Base-by-base conservation (phyloP, 257 asterid species). In the Lycium ferocissimum region DNA sequence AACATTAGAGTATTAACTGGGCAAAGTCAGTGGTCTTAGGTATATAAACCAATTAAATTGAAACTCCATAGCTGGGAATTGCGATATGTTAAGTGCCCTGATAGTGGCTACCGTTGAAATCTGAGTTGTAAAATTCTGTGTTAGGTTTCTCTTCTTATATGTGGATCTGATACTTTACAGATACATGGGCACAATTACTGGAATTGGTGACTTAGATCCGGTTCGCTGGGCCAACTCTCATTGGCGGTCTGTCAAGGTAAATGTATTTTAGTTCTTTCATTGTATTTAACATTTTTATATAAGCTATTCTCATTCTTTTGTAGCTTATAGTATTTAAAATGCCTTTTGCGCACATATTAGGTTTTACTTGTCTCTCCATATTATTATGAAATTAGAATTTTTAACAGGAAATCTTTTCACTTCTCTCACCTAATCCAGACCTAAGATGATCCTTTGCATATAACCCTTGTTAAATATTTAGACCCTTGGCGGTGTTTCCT, bases 181-280 rank as follows among this genome's bases (percentile, higher is more conserved):
- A 87, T 96, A 96, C 87, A 96, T 96, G 99, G 99, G 99, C 38
- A 96, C 99, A 13, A 93, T 96, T 81, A 96, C 99, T 84, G 99
- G 98, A 59, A 93, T 96, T 79, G 95, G 98, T 57, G 99, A 94
- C 92, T 89, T 93, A 82, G 99, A 96, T 87, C 87, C 95, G 49
- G 97, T 92, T 85, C 98, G 99, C 84, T 96, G 99, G 99, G 89
- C 95, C 37, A 96, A 96, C 85, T 96, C 99, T 82, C 98, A 96
- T 87, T 96, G 99, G 99, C 94, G 98, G 61, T 96, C 99, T 66
- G 97, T 94, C 63, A 96, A 96, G 98, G 99, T 96, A 87, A 84
- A 78, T 43, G 26, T 86, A 17, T 58, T 8, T n/a, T 8, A 53
- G 65, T 66, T 51, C 14, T 26, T 3, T 53, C 63, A 76, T 73